Evolutionary conservation across 768 basidiomycete genomes (phyloP).

Genomic region (Kockovaella imperatae): DNA sequence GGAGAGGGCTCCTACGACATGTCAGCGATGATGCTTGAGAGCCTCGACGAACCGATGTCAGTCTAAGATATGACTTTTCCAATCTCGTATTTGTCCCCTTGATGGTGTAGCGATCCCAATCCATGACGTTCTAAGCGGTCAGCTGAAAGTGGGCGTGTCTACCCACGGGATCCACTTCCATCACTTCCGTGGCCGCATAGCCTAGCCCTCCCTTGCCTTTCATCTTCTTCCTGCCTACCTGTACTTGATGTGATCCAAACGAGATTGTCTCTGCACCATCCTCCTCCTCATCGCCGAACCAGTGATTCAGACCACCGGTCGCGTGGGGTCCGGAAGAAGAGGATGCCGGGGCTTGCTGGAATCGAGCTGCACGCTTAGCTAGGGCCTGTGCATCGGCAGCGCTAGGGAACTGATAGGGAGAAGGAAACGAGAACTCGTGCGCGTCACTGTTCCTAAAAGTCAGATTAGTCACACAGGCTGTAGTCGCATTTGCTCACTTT

Average conservation of each 20-base stretch:
- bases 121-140: slow-evolving; percentile 69
- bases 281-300: slow-evolving; percentile 21
- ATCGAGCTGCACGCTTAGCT: slow-evolving; percentile 65
- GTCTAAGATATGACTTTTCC: slow-evolving; percentile 90
- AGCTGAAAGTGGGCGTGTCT: neutral
- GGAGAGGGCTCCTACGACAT: slow-evolving; percentile 75
- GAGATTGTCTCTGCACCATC: slow-evolving; percentile 2
- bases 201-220: slow-evolving; percentile 31
- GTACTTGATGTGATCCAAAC: slow-evolving; percentile 9
- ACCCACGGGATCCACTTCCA: slow-evolving; percentile 44
- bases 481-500: slow-evolving; percentile 1
- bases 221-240: slow-evolving; percentile 34
- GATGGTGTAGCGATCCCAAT: slow-evolving; percentile 94
- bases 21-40: slow-evolving; percentile 12
- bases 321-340: slow-evolving; percentile 9
- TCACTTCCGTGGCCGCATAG: slow-evolving; percentile 35
- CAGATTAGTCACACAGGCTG: neutral
- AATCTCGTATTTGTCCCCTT: slow-evolving; percentile 81
- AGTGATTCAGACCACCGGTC: slow-evolving; percentile 48
- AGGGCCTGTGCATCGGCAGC: slow-evolving; percentile 44
- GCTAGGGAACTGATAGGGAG: slow-evolving; percentile 22
- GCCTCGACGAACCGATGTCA: slow-evolving; percentile 95
- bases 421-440: slow-evolving; percentile 4
- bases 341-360: slow-evolving; percentile 51
- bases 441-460: neutral